Evolutionary conservation across 495 filamentous ascomycete genomes (phyloP), one percentile per base, ranked within the genome.

Genomic region (Clavariopsis aquatica): DNA sequence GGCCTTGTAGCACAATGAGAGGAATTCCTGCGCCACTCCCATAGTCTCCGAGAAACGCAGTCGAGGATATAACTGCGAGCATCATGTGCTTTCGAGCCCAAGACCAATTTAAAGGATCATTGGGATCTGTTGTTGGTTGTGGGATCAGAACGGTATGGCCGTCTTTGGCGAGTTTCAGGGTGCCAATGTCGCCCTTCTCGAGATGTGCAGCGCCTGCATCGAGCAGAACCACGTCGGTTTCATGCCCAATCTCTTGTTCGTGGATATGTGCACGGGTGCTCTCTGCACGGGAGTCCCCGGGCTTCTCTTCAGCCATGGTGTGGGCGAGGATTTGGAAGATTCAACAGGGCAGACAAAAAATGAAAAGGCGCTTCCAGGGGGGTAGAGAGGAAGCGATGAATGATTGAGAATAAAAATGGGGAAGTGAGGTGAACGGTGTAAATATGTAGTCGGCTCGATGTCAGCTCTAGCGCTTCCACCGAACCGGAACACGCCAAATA

Each of bases 41-140:
- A 76, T 81, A 87, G 62, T 87, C 84, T 0, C 83, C 78, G 4
- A 86, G 66, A 64, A 87, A 84, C 0, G 84, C 80, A 17, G 76
- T 78, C n/a, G 75, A 70, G 0, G 81, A 77, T 10, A 87, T 77
- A 15, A 85, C 73, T 19, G 81, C 74, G 0, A 87, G 77, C 38
- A 83, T 81, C 22, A 81, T 17, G 56, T 84, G 77, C 69, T 87
- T 88, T 65, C 60, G 41, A 28, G 19, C 41, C 60, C 59, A 68
- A 9, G 46, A 77, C 85, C 85, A 88, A 68, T 86, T 87, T 31
- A 89, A 73, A 0, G 85, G 85, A 65, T 88, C 85, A 52, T 82
- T 75, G 0, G 79, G 76, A 56, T 85, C 80, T 51, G 76, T 74
- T 57, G 76, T 80, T 1, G 85, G 85, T 71, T 88, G 84, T 0